Conservation (phyloP, 1,139 yeast species). For the Wickerhamiella infanticola region DNA sequence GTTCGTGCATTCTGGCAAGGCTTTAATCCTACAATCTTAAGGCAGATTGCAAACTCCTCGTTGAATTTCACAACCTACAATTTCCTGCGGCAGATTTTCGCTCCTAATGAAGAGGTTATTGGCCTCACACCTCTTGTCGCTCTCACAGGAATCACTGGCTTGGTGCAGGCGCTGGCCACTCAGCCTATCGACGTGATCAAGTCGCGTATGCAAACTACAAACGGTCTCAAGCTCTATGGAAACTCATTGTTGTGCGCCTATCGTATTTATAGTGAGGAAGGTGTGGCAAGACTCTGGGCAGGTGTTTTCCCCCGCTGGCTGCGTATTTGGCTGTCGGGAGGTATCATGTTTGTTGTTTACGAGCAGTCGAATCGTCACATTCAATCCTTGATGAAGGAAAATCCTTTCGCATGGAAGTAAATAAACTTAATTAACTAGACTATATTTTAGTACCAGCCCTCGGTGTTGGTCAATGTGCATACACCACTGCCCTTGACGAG, state of each 20-base stretch:
- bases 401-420: slow-evolving; percentile 5
- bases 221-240: slow-evolving; percentile 42
- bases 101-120: slow-evolving; percentile 23
- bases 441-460: slow-evolving; percentile 35
- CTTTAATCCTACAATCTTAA: slow-evolving; percentile 54
- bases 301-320: slow-evolving; percentile 72
- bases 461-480: slow-evolving; percentile 53
- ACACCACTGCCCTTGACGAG: slow-evolving; percentile 41
- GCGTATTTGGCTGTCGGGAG: slow-evolving; percentile 67
- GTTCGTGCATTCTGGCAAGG: slow-evolving; percentile 70
- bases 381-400: slow-evolving; percentile 11
- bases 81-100: slow-evolving; percentile 43
- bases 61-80: slow-evolving; percentile 78
- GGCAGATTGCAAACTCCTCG: slow-evolving; percentile 67
- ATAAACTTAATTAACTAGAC: background rate
- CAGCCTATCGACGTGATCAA: slow-evolving; percentile 89
- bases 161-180: slow-evolving; percentile 60
- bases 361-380: slow-evolving; percentile 41
- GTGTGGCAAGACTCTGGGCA: slow-evolving; percentile 55
- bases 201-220: slow-evolving; percentile 71
- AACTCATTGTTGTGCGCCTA: slow-evolving; percentile 59
- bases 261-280: slow-evolving; percentile 46
- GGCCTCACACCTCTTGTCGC: slow-evolving; percentile 15
- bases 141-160: slow-evolving; percentile 33
- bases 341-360: slow-evolving; percentile 58